A percentile compares a stretch with the other conserved stretches of the same genome.
Evolutionary conservation across 1,284 basidiomycete species (phyloP).

Genomic region (Anthracocystis panici-leucophaei): DNA sequence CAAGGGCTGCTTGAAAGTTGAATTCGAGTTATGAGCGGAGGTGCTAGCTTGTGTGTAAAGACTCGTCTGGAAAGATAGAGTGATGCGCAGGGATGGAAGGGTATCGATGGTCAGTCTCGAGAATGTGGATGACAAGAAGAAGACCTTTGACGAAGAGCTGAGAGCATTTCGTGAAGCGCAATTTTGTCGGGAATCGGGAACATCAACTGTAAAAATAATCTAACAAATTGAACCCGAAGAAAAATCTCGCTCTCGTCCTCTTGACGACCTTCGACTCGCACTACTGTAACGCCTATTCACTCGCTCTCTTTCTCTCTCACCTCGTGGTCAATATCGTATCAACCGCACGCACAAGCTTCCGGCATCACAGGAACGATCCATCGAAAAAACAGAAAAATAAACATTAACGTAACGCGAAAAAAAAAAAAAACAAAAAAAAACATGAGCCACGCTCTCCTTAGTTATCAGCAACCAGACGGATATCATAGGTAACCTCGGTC

Average conservation of each 20-base stretch:
- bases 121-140: neutral
- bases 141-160: neutral
- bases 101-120: too few species aligned
- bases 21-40: too few species aligned
- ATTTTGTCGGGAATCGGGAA: constrained; percentile 11
- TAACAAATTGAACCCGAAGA: neutral
- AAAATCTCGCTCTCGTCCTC: neutral
- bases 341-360: too few species aligned
- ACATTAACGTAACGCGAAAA: too few species aligned
- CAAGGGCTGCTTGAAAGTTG: too few species aligned
- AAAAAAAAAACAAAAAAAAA: too few species aligned
- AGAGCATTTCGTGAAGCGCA: neutral
- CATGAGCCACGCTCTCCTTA: neutral
- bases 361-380: too few species aligned
- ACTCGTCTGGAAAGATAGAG: too few species aligned
- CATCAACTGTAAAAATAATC: neutral
- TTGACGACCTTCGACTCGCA: too few species aligned
- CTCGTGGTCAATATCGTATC: neutral
- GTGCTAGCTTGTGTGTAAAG: too few species aligned
- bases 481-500: constrained; percentile 62
- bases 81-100: too few species aligned
- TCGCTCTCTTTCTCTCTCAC: neutral
- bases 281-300: neutral
- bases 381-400: too few species aligned
- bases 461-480: constrained; percentile 51